Evolutionary conservation across 1,139 yeast species (phyloP).

Genomic region (Scheffersomyces stambukii): DNA sequence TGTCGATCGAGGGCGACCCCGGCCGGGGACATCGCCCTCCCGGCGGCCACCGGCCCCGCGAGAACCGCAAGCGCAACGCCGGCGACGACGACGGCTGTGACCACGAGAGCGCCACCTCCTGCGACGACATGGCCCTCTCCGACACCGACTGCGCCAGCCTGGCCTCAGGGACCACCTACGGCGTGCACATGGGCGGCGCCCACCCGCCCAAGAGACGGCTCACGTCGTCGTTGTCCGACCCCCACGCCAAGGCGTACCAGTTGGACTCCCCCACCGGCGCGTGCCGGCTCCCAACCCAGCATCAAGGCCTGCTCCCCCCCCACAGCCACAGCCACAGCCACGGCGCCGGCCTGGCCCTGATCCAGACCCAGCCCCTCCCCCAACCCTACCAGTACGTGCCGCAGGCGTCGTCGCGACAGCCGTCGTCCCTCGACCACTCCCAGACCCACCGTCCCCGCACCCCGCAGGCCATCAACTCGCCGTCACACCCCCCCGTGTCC

Average conservation of each 20-base stretch:
- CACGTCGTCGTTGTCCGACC: slow-evolving; percentile 9
- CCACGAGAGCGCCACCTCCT: slow-evolving; percentile 22
- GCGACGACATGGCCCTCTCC: slow-evolving; percentile 36
- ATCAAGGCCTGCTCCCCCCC: no score
- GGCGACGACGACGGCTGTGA: slow-evolving; percentile 13
- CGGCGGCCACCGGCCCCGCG: slow-evolving; percentile 9
- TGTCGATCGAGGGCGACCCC: slow-evolving; percentile 14
- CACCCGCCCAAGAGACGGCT: slow-evolving; percentile 43
- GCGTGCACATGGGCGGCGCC: no score
- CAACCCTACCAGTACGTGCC: slow-evolving; percentile 3
- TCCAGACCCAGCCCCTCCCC: slow-evolving; percentile 4
- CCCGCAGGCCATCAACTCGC: slow-evolving; percentile 29
- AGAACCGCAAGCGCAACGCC: slow-evolving; percentile 23
- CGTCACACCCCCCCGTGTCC: slow-evolving; percentile 35
- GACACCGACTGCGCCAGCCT: slow-evolving; percentile 25
- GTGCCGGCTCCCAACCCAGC: slow-evolving; percentile 1
- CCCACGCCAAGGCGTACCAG: slow-evolving; percentile 5
- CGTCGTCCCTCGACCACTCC: slow-evolving; percentile 5
- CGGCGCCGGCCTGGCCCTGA: no score
- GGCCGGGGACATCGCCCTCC: not conserved
- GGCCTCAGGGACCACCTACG: no score
- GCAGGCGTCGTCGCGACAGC: slow-evolving; percentile 1
- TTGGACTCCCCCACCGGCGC: slow-evolving; percentile 8
- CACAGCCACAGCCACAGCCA: slow-evolving; percentile 4
- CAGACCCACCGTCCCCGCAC: slow-evolving; percentile 18